phyloP scores from a whole-genome alignment of 1,284 basidiomycete genomes.

The Phylloporus sp. region DNA sequence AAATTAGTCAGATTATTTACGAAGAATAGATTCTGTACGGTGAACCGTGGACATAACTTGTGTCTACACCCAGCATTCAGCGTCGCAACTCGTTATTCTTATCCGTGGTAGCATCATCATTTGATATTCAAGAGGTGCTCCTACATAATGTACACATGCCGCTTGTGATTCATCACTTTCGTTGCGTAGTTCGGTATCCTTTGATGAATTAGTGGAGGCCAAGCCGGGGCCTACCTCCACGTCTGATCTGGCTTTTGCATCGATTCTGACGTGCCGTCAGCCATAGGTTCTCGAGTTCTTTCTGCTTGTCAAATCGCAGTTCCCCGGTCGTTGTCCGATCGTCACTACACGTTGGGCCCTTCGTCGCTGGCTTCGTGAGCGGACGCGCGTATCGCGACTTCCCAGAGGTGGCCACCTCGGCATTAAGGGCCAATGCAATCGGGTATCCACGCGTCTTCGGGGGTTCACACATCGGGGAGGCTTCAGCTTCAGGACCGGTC shows the following conservation, averaged over 20 bases:
- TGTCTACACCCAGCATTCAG: no score
- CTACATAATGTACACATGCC: neutral
- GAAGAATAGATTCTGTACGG: no score
- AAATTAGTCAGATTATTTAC: no score
- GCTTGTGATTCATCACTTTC: neutral
- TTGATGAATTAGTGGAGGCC: neutral
- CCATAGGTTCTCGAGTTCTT: conserved; percentile 16
- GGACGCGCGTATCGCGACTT: no score
- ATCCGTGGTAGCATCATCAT: no score
- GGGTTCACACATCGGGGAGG: neutral
- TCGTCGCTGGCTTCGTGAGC: no score
- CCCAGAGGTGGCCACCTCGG: no score
- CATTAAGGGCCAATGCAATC: conserved; percentile 46
- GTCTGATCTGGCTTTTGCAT: conserved; percentile 1
- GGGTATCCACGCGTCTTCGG: conserved; percentile 56
- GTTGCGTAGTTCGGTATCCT: no score
- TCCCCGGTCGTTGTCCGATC: neutral
- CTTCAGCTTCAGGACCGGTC: neutral
- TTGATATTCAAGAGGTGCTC: no score
- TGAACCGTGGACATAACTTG: no score
- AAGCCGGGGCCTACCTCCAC: neutral
- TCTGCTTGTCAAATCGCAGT: conserved; percentile 6
- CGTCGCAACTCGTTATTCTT: no score
- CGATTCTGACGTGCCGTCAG: conserved; percentile 6
- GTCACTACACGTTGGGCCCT: neutral